Conservation (phyloP, 73 alveolate genomes). For the Stentor coeruleus region DNA sequence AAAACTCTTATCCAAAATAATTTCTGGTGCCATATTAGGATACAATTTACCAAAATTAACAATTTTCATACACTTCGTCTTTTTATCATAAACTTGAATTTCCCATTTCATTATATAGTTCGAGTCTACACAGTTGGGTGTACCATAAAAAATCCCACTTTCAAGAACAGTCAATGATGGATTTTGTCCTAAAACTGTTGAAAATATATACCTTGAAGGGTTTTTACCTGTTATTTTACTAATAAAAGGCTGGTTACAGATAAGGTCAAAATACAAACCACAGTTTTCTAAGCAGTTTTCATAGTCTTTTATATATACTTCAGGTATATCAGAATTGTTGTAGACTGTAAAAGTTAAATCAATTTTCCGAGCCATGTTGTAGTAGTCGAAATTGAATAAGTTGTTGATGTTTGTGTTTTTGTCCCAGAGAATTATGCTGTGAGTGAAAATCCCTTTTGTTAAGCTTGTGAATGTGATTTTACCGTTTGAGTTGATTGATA, state of each 20-base stretch:
- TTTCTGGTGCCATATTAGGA: slow-evolving; percentile 4
- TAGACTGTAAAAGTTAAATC: background rate
- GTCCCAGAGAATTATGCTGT: background rate
- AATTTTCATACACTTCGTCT: background rate
- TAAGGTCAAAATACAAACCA: background rate
- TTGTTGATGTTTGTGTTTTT: background rate
- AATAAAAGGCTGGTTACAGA: background rate
- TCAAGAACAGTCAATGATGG: too few species aligned
- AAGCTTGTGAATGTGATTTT: background rate
- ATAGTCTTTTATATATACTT: background rate
- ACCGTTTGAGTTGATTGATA: background rate
- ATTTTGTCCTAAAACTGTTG: background rate
- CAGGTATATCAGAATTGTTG: background rate
- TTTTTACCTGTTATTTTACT: background rate
- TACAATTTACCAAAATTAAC: background rate
- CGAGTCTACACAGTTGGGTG: background rate
- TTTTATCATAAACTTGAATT: slow-evolving; percentile 17
- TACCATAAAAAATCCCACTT: background rate
- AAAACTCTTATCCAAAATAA: too few species aligned
- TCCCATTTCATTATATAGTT: background rate
- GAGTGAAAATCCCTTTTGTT: background rate
- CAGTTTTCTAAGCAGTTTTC: background rate
- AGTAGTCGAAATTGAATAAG: background rate
- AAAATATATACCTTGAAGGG: background rate
- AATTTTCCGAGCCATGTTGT: background rate